Evolutionary conservation across 768 basidiomycete genomes (phyloP).

Genomic region (Leccinum incarnatum): DNA sequence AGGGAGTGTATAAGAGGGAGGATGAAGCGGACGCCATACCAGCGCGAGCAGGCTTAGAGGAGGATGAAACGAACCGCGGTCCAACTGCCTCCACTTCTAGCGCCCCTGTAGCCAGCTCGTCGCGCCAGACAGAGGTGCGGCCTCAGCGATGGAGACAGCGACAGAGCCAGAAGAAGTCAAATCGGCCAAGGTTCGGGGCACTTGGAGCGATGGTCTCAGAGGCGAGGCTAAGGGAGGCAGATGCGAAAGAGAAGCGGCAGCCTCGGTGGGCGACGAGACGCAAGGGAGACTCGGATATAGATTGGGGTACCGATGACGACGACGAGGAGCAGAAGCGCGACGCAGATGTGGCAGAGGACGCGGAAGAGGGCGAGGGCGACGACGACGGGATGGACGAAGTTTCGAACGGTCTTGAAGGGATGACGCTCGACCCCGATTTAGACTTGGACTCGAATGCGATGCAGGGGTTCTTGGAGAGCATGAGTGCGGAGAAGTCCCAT

Average conservation of each 20-base stretch:
- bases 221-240: constrained; percentile 40
- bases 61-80: constrained; percentile 12
- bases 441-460: constrained; percentile 47
- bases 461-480: constrained; percentile 51
- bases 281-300: constrained; percentile 63
- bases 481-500: constrained; percentile 44
- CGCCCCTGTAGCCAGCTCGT: constrained; percentile 15
- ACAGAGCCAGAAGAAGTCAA: constrained; percentile 18
- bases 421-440: constrained; percentile 65
- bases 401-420: constrained; percentile 41
- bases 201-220: constrained; percentile 58
- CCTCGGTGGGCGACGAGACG: constrained; percentile 50
- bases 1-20: background rate
- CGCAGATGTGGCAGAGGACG: constrained; percentile 3
- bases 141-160: constrained; percentile 17
- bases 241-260: constrained; percentile 31
- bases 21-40: background rate
- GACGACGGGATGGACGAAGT: constrained; percentile 30
- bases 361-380: constrained; percentile 1
- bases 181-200: constrained; percentile 39
- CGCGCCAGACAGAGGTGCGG: constrained; percentile 26
- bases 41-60: background rate
- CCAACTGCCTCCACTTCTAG: constrained; percentile 3
- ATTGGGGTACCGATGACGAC: constrained; percentile 55
- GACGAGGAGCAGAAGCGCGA: constrained; percentile 19